Conservation (phyloP, 371 early-diverging fungal genomes). For the Mortierella polycephala region DNA sequence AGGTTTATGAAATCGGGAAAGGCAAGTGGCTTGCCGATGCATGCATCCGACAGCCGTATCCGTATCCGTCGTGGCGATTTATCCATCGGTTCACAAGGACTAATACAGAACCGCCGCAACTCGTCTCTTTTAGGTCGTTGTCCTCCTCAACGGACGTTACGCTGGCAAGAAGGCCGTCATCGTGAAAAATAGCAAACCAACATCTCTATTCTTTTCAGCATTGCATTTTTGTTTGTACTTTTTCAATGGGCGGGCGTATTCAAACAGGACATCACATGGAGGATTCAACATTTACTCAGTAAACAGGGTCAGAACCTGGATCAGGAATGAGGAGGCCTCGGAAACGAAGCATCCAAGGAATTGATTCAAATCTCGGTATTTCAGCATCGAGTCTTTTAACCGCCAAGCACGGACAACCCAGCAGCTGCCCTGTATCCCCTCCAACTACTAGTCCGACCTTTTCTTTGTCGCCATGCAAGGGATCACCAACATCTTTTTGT, state of each 20-base stretch:
- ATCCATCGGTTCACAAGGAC: constrained; percentile 14
- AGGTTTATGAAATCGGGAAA: constrained; percentile 30
- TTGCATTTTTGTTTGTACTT: too few relatives aligned
- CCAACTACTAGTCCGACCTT: too few relatives aligned
- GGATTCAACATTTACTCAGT: too few relatives aligned
- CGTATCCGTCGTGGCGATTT: not conserved
- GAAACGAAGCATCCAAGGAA: too few relatives aligned
- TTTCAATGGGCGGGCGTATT: too few relatives aligned
- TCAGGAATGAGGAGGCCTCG: too few relatives aligned
- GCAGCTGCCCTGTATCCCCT: not conserved
- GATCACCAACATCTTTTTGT: constrained; percentile 8
- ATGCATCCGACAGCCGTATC: not conserved
- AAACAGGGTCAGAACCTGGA: too few relatives aligned
- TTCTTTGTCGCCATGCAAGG: not conserved
- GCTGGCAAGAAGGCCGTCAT: constrained; percentile 99
- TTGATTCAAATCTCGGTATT: too few relatives aligned
- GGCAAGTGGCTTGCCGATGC: constrained; percentile 24
- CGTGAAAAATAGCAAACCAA: constrained; percentile 81
- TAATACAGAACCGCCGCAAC: too few relatives aligned
- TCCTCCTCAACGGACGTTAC: constrained; percentile 95
- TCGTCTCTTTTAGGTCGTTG: constrained; percentile 79
- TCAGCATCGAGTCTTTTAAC: too few relatives aligned
- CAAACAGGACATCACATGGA: too few relatives aligned
- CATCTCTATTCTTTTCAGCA: constrained; percentile 24
- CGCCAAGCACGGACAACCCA: not conserved